Evolutionary conservation across 139 green algal genomes (phyloP).

Genomic region (Chlorella vulgaris): DNA sequence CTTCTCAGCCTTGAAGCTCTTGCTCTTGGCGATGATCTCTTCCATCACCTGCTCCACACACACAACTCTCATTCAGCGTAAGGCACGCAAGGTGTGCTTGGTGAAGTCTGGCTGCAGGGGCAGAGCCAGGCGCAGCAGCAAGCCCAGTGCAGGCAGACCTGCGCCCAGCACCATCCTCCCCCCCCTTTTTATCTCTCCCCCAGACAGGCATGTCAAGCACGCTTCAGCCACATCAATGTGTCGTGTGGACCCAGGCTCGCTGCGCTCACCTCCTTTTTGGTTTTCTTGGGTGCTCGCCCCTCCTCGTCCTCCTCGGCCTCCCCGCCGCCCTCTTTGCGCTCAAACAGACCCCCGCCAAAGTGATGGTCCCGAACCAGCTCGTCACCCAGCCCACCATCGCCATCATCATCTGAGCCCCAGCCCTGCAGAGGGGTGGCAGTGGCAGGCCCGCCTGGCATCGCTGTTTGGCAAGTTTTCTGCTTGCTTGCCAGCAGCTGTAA

Average conservation of each 20-base stretch:
- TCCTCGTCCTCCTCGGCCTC: slow-evolving; percentile 31
- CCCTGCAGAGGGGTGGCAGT: slow-evolving; percentile 25
- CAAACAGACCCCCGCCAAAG: slow-evolving; percentile 76
- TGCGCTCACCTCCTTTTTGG: slow-evolving; percentile 77
- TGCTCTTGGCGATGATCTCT: slow-evolving; percentile 97
- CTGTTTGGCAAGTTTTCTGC: too few relatives aligned
- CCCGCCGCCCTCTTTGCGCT: slow-evolving; percentile 24
- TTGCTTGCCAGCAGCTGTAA: too few relatives aligned
- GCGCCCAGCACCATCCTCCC: background rate
- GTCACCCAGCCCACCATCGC: slow-evolving; percentile 64
- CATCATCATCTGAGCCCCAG: slow-evolving; percentile 36
- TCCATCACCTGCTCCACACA: slow-evolving; percentile 88
- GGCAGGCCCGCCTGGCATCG: background rate
- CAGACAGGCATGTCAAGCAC: too few relatives aligned
- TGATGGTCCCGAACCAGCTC: slow-evolving; percentile 73
- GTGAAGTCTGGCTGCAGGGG: too few relatives aligned
- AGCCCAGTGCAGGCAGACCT: background rate
- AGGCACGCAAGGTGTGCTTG: too few relatives aligned
- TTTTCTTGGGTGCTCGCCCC: slow-evolving; percentile 44
- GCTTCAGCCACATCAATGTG: too few relatives aligned
- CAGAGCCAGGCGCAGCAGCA: background rate
- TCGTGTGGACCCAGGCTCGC: too few relatives aligned
- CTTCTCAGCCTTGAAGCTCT: slow-evolving; percentile 77
- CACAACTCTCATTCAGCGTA: too few relatives aligned
- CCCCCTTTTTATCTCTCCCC: too few relatives aligned